These are phyloP conservation scores for Lodderomyces orthopsilosis DNA, from an alignment of 1,139 yeast species.

Conservation along the genomic window DNA sequence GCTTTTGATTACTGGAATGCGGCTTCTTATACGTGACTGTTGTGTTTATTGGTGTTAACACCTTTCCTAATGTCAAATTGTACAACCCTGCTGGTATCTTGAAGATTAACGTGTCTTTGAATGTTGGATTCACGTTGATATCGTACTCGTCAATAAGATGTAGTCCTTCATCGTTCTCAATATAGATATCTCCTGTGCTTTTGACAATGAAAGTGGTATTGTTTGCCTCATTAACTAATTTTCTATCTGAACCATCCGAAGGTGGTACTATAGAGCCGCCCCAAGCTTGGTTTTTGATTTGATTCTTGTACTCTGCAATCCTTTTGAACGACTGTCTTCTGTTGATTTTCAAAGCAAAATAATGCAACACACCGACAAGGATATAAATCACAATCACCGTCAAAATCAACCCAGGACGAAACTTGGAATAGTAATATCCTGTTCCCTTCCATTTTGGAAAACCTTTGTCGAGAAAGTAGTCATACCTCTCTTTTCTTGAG, in stretches of 20 bases:
- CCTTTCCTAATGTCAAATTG: constrained; percentile 45
- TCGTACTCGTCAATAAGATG: constrained; percentile 34
- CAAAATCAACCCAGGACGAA: constrained; percentile 57
- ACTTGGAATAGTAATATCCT: constrained; percentile 51
- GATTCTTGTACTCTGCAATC: constrained; percentile 48
- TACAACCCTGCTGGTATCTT: constrained; percentile 44
- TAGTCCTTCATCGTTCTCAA: constrained; percentile 52
- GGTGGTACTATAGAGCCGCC: constrained; percentile 51
- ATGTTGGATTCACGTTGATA: constrained; percentile 36
- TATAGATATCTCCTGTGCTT: constrained; percentile 65
- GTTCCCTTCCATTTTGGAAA: constrained; percentile 77
- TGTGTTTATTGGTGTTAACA: constrained; percentile 27
- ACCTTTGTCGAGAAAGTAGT: constrained; percentile 78
- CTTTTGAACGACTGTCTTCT: constrained; percentile 61
- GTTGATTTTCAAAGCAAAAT: constrained; percentile 51
- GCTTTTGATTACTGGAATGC: constrained; percentile 10
- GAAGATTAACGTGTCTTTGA: constrained; percentile 56
- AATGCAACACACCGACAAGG: constrained; percentile 59
- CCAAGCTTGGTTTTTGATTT: constrained; percentile 60
- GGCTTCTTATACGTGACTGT: constrained; percentile 19
- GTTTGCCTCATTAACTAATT: constrained; percentile 28
- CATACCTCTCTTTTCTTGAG: constrained; percentile 70
- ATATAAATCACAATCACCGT: constrained; percentile 50
- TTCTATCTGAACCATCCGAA: constrained; percentile 44
- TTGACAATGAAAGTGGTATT: constrained; percentile 66